These are phyloP conservation scores for Hyphopichia wangnamkhiaoensis DNA, from an alignment of 1,139 yeast species.

Conservation along the genomic window DNA sequence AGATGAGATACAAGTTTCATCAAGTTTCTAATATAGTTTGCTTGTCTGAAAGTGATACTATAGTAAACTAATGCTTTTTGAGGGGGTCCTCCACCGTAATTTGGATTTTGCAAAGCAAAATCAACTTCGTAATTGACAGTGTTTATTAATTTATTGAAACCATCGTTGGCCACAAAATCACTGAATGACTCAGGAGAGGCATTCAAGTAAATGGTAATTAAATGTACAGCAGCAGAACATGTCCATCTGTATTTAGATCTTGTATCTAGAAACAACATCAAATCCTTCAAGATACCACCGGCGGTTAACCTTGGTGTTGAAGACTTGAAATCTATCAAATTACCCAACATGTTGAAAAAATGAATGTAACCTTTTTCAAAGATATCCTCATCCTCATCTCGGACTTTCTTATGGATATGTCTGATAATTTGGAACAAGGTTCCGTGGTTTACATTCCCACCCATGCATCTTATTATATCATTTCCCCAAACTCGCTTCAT, in stretches of 20 bases:
- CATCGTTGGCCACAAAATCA: slow-evolving; percentile 66
- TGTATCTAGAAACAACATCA: slow-evolving; percentile 61
- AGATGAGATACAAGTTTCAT: slow-evolving; percentile 66
- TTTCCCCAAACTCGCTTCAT: slow-evolving; percentile 70
- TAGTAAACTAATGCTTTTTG: slow-evolving; percentile 56
- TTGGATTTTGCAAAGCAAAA: slow-evolving; percentile 59
- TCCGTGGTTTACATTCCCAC: slow-evolving; percentile 92
- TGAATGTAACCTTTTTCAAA: slow-evolving; percentile 51
- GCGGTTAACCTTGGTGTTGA: slow-evolving; percentile 45
- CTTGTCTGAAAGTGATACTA: slow-evolving; percentile 63
- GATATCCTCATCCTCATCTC: slow-evolving; percentile 32
- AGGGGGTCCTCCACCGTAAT: slow-evolving; percentile 54
- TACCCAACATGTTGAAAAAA: slow-evolving; percentile 60
- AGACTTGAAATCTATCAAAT: slow-evolving; percentile 55
- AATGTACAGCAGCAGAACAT: slow-evolving; percentile 64
- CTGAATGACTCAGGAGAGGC: slow-evolving; percentile 49
- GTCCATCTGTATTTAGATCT: slow-evolving; percentile 56
- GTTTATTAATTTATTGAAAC: slow-evolving; percentile 63
- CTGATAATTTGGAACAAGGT: slow-evolving; percentile 71
- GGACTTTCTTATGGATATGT: slow-evolving; percentile 52
- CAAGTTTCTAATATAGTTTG: slow-evolving; percentile 55
- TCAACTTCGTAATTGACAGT: slow-evolving; percentile 69
- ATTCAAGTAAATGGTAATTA: slow-evolving; percentile 56
- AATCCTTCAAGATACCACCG: slow-evolving; percentile 73
- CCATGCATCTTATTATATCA: slow-evolving; percentile 77